phyloP scores from a whole-genome alignment of 2,329 filamentous ascomycete species.

The Arthroderma sp. region DNA sequence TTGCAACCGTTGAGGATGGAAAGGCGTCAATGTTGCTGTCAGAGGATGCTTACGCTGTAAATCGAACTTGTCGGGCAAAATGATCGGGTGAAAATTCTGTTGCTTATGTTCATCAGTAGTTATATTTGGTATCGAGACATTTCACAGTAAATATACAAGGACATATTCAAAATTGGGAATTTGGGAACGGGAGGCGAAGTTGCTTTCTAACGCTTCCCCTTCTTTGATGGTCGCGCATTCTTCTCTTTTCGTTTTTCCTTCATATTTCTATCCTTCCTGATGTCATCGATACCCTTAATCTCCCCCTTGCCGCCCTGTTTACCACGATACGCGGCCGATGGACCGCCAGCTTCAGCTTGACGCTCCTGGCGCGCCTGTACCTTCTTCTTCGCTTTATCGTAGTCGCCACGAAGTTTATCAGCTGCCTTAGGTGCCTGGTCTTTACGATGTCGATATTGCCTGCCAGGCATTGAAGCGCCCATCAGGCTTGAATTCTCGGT shows the following conservation, averaged over 20 bases:
- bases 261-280: slow-evolving; percentile 66
- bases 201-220: slow-evolving; percentile 16
- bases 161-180: neutral
- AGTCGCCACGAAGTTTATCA: slow-evolving; percentile 86
- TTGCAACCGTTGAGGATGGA: too few relatives aligned
- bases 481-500: slow-evolving; percentile 42
- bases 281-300: slow-evolving; percentile 69
- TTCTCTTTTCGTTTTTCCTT: slow-evolving; percentile 69
- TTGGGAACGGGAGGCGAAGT: neutral
- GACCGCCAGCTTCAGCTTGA: slow-evolving; percentile 16
- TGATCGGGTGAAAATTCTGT: too few relatives aligned
- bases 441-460: slow-evolving; percentile 70
- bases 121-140: neutral
- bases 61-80: too few relatives aligned
- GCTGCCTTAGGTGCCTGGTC: slow-evolving; percentile 84
- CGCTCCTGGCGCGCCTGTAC: slow-evolving; percentile 74
- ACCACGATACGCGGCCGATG: slow-evolving; percentile 6
- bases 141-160: neutral
- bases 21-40: too few relatives aligned
- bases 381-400: slow-evolving; percentile 77
- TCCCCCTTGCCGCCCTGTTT: slow-evolving; percentile 58
- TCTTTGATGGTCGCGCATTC: slow-evolving; percentile 69
- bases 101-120: neutral
- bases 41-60: too few relatives aligned
- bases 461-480: slow-evolving; percentile 29